Conservation (phyloP, 805 yeast species). For the Peterozyma xylosa region DNA sequence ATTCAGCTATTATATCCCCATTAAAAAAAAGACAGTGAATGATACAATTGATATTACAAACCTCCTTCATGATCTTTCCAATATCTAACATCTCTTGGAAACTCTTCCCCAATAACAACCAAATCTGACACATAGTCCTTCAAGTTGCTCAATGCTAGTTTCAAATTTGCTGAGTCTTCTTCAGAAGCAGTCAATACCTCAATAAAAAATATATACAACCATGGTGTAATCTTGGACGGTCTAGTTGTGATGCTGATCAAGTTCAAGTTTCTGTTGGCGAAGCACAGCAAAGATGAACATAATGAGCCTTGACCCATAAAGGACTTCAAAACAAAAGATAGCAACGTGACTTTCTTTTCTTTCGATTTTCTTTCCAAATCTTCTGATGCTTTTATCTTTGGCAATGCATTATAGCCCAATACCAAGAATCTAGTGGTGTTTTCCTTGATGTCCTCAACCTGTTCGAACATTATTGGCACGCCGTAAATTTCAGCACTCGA, state of each 20-base stretch:
- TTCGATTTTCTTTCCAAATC: constrained; percentile 5
- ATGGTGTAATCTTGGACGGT: constrained; percentile 57
- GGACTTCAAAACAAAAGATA: constrained; percentile 57
- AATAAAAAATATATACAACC: constrained; percentile 81
- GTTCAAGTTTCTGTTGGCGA: constrained; percentile 50
- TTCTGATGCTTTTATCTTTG: constrained; percentile 4
- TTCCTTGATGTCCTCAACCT: constrained; percentile 63
- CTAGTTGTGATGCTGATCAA: constrained; percentile 70
- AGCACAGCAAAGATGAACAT: constrained; percentile 52
- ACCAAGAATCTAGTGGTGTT: constrained; percentile 86
- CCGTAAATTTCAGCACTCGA: constrained; percentile 57
- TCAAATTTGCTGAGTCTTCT: constrained; percentile 20
- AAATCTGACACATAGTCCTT: constrained; percentile 36
- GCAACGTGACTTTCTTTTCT: constrained; percentile 34
- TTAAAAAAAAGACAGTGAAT: too few species aligned
- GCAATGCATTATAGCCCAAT: constrained; percentile 33
- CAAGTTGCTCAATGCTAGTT: constrained; percentile 33
- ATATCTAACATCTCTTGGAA: constrained; percentile 6
- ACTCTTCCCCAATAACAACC: constrained; percentile 44
- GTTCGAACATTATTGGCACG: constrained; percentile 43
- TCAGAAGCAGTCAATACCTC: constrained; percentile 48
- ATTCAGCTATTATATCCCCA: too few species aligned
- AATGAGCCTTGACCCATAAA: constrained; percentile 66
- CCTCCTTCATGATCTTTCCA: constrained; percentile 6
- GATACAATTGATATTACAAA: neutral